Base-by-base conservation (phyloP, 768 basidiomycete species). In the Termitomyces sp. region DNA sequence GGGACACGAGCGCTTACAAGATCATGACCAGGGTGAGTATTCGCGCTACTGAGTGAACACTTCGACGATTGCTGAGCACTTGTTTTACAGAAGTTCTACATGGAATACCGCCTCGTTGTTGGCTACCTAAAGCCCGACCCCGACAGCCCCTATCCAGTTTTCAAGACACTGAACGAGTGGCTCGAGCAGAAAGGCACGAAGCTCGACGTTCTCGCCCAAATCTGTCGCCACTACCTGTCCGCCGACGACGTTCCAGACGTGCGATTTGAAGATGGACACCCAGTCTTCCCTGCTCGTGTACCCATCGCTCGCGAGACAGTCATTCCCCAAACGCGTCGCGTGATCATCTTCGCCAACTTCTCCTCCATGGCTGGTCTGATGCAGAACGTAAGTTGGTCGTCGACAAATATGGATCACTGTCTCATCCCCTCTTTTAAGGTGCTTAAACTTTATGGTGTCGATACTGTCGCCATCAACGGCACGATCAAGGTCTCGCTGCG, bases 201-300 rank as follows among this genome's bases (percentile, higher is more conserved):
- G 56, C 56, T 70, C 52, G 62, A 68, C 15, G 45, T 13, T 33
- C 66, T 11, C 53, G 55, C 24, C 3, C 24, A 39, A 2, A 55
- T 40, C 4, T 55, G 35, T 4, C 3, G 4, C 0, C 60, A 68
- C 20, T 55, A 62, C n/a, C 59, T 69, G 1, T 53, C 35, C 4
- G 61, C 66, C 1, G 68, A 73, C 38, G 50, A 67, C 18, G 62
- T 55, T 0, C 66, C 64, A 9, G 55, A 50, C 1, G 39, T 70
- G 2, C 6, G 13, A 2, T 69, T 71, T 9, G 48, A 60, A n/a
- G 55, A 69, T 5, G 70, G 70, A 3, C 1, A 13, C 7, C 22
- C 62, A 9, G 13, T 60, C 4, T 71, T 67, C 54, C 67, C 66
- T 12, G 28, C 49, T 28, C 4, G 18, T 1, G 7, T 50, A 13